A percentile compares a stretch with the other conserved stretches of the same genome.
phyloP scores from a whole-genome alignment of 768 basidiomycete species.

The Brasilioporus rufonigricans region DNA sequence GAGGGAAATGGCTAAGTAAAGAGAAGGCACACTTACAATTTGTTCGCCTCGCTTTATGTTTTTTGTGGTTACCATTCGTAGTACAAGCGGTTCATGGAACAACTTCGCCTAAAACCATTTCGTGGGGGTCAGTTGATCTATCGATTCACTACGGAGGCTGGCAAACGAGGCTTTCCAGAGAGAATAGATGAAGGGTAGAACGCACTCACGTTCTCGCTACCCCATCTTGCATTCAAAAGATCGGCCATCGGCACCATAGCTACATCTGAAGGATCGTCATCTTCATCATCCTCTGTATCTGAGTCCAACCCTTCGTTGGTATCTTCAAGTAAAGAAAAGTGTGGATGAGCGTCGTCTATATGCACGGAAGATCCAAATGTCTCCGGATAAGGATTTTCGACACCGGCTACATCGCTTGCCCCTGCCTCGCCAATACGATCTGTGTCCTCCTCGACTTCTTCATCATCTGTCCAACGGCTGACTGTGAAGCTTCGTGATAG shows the following conservation, averaged over 20 bases:
- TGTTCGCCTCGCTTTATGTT: slow-evolving; percentile 76
- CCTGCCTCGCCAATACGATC: slow-evolving; percentile 20
- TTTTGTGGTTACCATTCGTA: slow-evolving; percentile 82
- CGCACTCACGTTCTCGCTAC: slow-evolving; percentile 71
- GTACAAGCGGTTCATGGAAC: slow-evolving; percentile 67
- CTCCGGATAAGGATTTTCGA: slow-evolving; percentile 25
- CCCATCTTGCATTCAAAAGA: slow-evolving; percentile 88
- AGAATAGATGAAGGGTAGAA: not conserved
- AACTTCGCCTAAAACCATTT: slow-evolving; percentile 63
- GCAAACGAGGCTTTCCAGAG: not conserved
- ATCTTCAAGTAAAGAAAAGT: slow-evolving; percentile 1
- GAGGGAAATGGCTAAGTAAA: too few relatives aligned
- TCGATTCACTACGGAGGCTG: not conserved
- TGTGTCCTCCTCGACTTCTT: slow-evolving; percentile 13
- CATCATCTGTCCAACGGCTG: slow-evolving; percentile 51
- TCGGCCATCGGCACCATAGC: slow-evolving; percentile 98
- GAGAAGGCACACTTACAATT: slow-evolving; percentile 56
- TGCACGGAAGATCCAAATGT: slow-evolving; percentile 29
- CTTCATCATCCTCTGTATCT: slow-evolving; percentile 42
- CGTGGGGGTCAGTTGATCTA: not conserved
- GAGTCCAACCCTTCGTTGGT: slow-evolving; percentile 35
- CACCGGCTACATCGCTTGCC: slow-evolving; percentile 30
- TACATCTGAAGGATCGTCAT: slow-evolving; percentile 60
- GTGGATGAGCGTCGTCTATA: slow-evolving; percentile 23
- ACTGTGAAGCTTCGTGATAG: slow-evolving; percentile 91